A percentile compares a stretch with the other conserved stretches of the same genome.
phyloP scores from a whole-genome alignment of 352 stramenopile genomes.

The Globisporangium viniferum region DNA sequence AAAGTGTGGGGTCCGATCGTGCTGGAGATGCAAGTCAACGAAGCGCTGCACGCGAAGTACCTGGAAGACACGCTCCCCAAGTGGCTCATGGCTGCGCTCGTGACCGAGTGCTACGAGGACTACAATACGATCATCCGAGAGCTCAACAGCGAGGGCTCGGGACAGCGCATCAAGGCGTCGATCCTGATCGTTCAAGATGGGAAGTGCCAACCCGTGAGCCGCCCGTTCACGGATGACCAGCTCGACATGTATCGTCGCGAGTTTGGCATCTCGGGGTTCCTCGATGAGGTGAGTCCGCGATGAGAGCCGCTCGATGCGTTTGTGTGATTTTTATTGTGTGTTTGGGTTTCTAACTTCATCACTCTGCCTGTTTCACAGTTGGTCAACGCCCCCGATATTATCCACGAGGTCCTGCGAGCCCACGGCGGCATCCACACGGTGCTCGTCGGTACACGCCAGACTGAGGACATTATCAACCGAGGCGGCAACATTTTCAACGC shows the following conservation, averaged over 20 bases:
- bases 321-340: not conserved
- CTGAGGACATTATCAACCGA: conserved; percentile 75
- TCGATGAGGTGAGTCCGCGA: conserved; percentile 46
- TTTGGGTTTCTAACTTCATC: not conserved
- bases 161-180: conserved; percentile 56
- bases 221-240: conserved; percentile 59
- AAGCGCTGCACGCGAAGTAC: conserved; percentile 78
- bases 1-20: conserved; percentile 83
- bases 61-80: conserved; percentile 83
- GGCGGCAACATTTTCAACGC: conserved; percentile 60
- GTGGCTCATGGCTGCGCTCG: conserved; percentile 68
- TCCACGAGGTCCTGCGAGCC: conserved; percentile 71
- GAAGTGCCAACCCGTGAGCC: conserved; percentile 38
- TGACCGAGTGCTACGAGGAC: conserved; percentile 79
- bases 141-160: conserved; percentile 43
- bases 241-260: conserved; percentile 43
- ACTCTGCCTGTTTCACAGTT: conserved; percentile 16
- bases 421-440: conserved; percentile 78
- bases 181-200: conserved; percentile 70
- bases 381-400: conserved; percentile 76
- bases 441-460: conserved; percentile 65
- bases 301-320: not conserved
- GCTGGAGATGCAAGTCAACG: conserved; percentile 82
- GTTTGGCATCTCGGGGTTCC: conserved; percentile 71
- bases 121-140: conserved; percentile 76